Percentiles rank a stretch among this genome's conserved stretches.
Conservation (phyloP, 2,329 filamentous ascomycete genomes). For the Cordyceps militaris region DNA sequence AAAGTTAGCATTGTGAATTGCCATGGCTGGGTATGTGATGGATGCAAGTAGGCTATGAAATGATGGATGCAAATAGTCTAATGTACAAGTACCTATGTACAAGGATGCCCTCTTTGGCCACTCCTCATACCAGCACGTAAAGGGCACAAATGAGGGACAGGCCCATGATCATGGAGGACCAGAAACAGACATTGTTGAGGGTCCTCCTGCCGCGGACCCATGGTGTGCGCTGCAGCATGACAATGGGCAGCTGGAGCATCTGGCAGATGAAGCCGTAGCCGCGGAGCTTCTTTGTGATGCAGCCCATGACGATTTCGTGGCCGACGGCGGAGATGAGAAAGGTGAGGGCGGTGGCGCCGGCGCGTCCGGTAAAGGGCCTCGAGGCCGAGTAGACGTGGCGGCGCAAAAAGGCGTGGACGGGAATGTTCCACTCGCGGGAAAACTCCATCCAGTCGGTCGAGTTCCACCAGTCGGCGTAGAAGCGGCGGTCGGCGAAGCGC, state of each 20-base stretch:
- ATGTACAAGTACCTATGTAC: constrained; percentile 23
- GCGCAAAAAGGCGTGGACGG: constrained; percentile 90
- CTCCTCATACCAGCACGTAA: constrained; percentile 35
- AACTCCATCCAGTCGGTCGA: constrained; percentile 92
- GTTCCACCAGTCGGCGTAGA: constrained; percentile 77
- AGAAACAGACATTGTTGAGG: constrained; percentile 84
- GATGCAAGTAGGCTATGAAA: constrained; percentile 2
- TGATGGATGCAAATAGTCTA: neutral
- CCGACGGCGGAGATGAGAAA: constrained; percentile 85
- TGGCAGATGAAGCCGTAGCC: constrained; percentile 92
- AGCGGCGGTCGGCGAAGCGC: constrained; percentile 85
- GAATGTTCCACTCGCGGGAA: constrained; percentile 94
- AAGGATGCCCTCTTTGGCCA: constrained; percentile 24
- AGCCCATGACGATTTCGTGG: constrained; percentile 95
- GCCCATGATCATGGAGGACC: constrained; percentile 85
- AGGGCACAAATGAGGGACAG: constrained; percentile 60
- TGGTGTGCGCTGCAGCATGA: constrained; percentile 77
- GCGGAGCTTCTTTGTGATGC: constrained; percentile 92
- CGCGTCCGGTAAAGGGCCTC: constrained; percentile 66
- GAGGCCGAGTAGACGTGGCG: constrained; percentile 89
- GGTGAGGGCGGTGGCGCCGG: constrained; percentile 77
- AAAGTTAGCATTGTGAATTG: neutral
- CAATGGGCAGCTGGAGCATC: constrained; percentile 94
- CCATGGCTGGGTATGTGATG: constrained; percentile 4
- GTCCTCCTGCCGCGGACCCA: constrained; percentile 69